Conservation (phyloP, 345 rosid genomes). For the Viola odorata region DNA sequence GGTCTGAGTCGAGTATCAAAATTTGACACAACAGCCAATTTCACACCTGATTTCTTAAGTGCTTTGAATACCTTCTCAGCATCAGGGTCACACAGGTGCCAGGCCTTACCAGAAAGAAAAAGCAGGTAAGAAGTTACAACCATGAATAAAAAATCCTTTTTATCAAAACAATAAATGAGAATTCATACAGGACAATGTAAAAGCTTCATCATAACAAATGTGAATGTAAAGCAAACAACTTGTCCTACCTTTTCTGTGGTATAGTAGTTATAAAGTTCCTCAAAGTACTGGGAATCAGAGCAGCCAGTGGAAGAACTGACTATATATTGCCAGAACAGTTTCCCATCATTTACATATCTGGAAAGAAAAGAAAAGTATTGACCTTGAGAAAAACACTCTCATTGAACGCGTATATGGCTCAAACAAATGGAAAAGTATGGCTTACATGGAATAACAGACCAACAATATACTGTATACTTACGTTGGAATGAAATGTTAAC, state of each 20-base stretch:
- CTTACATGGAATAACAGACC: no score
- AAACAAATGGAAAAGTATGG: neutral
- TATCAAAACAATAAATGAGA: neutral
- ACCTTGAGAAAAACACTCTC: neutral
- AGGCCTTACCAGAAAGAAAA: conserved; percentile 46
- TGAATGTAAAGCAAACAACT: neutral
- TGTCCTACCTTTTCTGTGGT: conserved; percentile 67
- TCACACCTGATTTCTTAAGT: conserved; percentile 69
- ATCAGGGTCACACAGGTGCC: conserved; percentile 94
- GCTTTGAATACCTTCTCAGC: conserved; percentile 83
- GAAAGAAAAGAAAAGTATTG: conserved; percentile 8
- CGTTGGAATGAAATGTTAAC: no score
- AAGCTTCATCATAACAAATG: neutral
- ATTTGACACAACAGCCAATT: conserved; percentile 87
- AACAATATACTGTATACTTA: no score
- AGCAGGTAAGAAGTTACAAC: neutral
- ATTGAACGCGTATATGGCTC: neutral
- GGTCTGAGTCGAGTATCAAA: conserved; percentile 93
- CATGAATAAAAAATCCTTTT: neutral
- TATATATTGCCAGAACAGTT: conserved; percentile 90
- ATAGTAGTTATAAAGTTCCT: conserved; percentile 83
- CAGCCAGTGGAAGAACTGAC: conserved; percentile 94
- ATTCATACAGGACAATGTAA: neutral
- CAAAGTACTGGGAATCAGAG: conserved; percentile 77
- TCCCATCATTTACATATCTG: conserved; percentile 90